Conservation (phyloP, 75 land plant species). For the Adiantum capillusveneris region DNA sequence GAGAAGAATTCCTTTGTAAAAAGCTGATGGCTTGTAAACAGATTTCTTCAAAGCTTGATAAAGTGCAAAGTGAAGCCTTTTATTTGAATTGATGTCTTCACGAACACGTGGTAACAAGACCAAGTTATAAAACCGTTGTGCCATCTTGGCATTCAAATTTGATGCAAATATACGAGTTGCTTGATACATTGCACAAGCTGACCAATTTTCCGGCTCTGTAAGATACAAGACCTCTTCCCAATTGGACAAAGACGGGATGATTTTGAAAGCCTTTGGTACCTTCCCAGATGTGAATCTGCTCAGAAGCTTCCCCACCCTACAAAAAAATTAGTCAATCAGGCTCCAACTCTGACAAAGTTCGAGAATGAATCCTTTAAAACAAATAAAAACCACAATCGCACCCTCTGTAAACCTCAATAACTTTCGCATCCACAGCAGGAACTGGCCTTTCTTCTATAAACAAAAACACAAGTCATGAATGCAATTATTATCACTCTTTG, state of each 20-base stretch:
- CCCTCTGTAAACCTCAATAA: constrained; percentile 81
- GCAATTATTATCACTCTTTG: too few relatives aligned
- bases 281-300: constrained; percentile 78
- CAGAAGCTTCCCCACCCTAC: constrained; percentile 74
- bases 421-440: constrained; percentile 59
- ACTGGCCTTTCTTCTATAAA: constrained; percentile 43
- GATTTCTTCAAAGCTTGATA: constrained; percentile 81
- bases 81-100: constrained; percentile 74
- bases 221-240: constrained; percentile 88
- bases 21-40: constrained; percentile 85
- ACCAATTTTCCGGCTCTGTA: constrained; percentile 96
- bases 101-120: constrained; percentile 84
- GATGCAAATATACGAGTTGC: constrained; percentile 93
- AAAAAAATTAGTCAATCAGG: too few relatives aligned
- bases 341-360: neutral
- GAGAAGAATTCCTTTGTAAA: constrained; percentile 75
- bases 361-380: too few relatives aligned
- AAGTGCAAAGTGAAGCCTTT: constrained; percentile 79
- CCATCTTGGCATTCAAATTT: constrained; percentile 65
- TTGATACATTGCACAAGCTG: constrained; percentile 87
- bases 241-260: constrained; percentile 50
- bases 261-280: constrained; percentile 82
- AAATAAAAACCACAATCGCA: constrained; percentile 12
- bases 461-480: too few relatives aligned
- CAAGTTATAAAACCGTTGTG: constrained; percentile 73